Percentiles rank a stretch among this genome's conserved stretches.
Conservation (phyloP, 768 basidiomycete species). For the Mycena latifolia region DNA sequence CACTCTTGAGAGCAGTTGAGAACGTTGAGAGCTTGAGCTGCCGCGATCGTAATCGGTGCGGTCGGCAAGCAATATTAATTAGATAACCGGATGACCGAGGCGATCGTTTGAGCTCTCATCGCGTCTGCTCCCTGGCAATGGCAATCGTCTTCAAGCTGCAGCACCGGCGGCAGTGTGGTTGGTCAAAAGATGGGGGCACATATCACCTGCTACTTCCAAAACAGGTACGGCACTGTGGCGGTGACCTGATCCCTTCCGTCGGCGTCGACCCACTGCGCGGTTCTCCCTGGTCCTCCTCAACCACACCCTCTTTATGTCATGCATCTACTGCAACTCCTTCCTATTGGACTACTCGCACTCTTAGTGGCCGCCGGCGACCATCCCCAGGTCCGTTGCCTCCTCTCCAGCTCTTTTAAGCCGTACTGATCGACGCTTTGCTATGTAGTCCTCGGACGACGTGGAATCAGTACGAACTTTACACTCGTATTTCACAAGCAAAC, state of each 20-base stretch:
- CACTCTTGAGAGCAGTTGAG: too few species aligned
- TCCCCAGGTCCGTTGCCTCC: conserved; percentile 10
- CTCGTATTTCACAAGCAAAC: not conserved
- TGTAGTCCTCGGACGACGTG: conserved; percentile 3
- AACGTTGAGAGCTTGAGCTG: too few species aligned
- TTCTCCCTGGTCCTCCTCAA: not conserved
- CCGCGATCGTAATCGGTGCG: too few species aligned
- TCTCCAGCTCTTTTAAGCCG: not conserved
- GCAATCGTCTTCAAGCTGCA: too few species aligned
- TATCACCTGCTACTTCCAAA: not conserved
- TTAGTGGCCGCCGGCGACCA: conserved; percentile 19
- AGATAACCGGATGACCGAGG: too few species aligned
- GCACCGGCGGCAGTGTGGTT: not conserved
- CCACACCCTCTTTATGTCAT: conserved; percentile 28
- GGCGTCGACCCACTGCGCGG: not conserved
- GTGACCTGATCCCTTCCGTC: not conserved
- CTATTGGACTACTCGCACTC: conserved; percentile 21
- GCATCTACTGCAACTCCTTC: conserved; percentile 21
- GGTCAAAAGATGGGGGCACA: not conserved
- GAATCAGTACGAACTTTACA: not conserved
- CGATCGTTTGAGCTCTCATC: too few species aligned
- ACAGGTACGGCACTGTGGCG: not conserved
- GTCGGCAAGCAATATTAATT: too few species aligned
- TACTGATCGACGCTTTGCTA: not conserved
- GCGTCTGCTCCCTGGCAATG: too few species aligned